Conservation (phyloP, 495 filamentous ascomycete genomes). For the Aspergillus funiculosus region DNA sequence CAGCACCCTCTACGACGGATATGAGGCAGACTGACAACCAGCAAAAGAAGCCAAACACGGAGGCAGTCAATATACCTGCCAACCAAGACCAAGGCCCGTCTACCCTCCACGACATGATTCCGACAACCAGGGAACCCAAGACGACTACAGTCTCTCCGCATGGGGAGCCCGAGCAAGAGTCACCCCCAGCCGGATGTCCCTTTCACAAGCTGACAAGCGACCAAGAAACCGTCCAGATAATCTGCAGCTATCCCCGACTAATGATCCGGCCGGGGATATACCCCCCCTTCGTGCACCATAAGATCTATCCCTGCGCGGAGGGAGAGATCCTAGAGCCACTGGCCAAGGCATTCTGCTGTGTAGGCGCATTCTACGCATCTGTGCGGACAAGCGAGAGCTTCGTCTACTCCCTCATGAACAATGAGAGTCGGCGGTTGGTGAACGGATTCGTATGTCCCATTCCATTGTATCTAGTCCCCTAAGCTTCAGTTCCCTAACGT, state of each 20-base stretch:
- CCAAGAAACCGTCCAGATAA: slow-evolving; percentile 4
- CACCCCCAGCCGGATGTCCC: neutral
- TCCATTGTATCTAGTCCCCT: neutral
- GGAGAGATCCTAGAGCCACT: slow-evolving; percentile 2
- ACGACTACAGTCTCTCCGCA: too few relatives aligned
- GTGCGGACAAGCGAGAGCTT: slow-evolving; percentile 5
- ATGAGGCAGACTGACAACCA: too few relatives aligned
- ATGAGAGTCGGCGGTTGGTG: slow-evolving; percentile 4
- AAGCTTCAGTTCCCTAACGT: neutral
- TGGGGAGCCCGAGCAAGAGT: too few relatives aligned
- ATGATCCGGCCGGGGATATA: slow-evolving; percentile 7
- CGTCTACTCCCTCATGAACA: slow-evolving; percentile 3
- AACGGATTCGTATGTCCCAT: slow-evolving; percentile 3
- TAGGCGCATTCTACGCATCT: slow-evolving; percentile 5
- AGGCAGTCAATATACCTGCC: too few relatives aligned
- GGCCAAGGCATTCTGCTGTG: slow-evolving; percentile 6
- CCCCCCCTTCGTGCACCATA: slow-evolving; percentile 8
- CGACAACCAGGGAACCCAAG: neutral
- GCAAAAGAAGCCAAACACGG: too few relatives aligned
- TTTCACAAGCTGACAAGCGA: neutral
- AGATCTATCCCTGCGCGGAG: slow-evolving; percentile 7
- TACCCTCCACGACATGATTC: neutral
- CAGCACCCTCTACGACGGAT: too few relatives aligned
- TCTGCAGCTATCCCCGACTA: slow-evolving; percentile 3
- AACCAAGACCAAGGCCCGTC: neutral